Percentiles rank a stretch among this genome's conserved stretches.
These are phyloP conservation scores for Diaporthe sp. DNA, from an alignment of 2,329 filamentous ascomycete species.

Conservation along the genomic window DNA sequence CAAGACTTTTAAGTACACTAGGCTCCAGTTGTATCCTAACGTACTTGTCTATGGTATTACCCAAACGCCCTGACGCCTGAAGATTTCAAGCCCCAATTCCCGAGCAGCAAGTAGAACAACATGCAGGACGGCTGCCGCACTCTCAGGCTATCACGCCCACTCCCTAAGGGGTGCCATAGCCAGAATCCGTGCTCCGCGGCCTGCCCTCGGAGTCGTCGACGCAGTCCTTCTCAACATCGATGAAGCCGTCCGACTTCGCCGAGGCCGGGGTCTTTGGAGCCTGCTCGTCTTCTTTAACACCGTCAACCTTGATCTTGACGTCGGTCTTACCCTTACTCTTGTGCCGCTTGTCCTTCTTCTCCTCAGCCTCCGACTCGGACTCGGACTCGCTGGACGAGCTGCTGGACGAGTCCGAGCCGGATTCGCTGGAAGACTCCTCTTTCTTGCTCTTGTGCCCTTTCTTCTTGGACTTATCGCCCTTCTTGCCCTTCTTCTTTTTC, in stretches of 20 bases:
- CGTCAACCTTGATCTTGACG: slow-evolving; percentile 20
- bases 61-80: neutral
- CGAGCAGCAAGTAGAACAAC: neutral
- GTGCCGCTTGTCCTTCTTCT: slow-evolving; percentile 43
- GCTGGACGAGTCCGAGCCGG: slow-evolving; percentile 34
- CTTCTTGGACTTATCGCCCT: slow-evolving; percentile 47
- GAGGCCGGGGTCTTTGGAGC: slow-evolving; percentile 7
- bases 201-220: slow-evolving; percentile 21
- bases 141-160: neutral
- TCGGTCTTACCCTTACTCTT: slow-evolving; percentile 39
- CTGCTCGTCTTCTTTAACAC: slow-evolving; percentile 2
- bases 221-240: slow-evolving; percentile 42
- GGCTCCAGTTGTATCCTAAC: neutral
- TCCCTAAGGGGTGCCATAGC: slow-evolving; percentile 46
- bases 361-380: slow-evolving; percentile 41
- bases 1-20: neutral
- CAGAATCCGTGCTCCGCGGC: slow-evolving; percentile 43
- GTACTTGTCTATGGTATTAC: slow-evolving; percentile 3
- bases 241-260: slow-evolving; percentile 41
- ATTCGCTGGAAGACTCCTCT: slow-evolving; percentile 26
- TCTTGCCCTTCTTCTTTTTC: slow-evolving; percentile 44
- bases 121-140: neutral
- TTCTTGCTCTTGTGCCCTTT: slow-evolving; percentile 43
- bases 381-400: slow-evolving; percentile 35
- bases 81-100: no score